Conservation (phyloP, 1,284 basidiomycete genomes). For the Xanthoconium separans region DNA sequence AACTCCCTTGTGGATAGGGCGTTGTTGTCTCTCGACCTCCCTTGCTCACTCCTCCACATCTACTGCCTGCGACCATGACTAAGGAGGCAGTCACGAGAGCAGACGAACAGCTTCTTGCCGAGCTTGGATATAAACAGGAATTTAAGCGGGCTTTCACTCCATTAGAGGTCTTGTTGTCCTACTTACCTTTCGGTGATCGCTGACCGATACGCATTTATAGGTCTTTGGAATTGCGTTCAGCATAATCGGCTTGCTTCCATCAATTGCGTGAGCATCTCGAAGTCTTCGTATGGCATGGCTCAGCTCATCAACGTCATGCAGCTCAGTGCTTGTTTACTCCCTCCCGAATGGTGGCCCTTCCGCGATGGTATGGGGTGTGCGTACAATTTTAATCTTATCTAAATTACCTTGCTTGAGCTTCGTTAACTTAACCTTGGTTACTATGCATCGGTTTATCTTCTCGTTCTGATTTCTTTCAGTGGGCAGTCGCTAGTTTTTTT, state of each 20-base stretch:
- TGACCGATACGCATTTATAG: conserved; percentile 12
- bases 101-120: conserved; percentile 44
- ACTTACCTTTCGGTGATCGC: neutral
- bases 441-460: neutral
- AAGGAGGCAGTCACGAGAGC: conserved; percentile 19
- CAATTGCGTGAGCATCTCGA: conserved; percentile 41
- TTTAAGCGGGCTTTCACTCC: conserved; percentile 66
- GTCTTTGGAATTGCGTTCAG: conserved; percentile 41
- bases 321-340: conserved; percentile 70
- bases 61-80: conserved; percentile 14
- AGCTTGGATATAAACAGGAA: conserved; percentile 68
- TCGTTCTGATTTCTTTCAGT: conserved; percentile 12
- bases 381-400: conserved; percentile 26
- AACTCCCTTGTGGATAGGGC: neutral
- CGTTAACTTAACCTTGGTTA: neutral
- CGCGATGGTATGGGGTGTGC: conserved; percentile 81
- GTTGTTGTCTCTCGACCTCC: neutral
- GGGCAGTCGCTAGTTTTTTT: conserved; percentile 34
- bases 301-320: conserved; percentile 26
- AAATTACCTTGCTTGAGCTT: neutral
- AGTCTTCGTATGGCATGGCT: conserved; percentile 11
- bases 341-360: conserved; percentile 76
- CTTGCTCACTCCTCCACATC: neutral
- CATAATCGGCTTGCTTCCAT: conserved; percentile 45
- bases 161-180: conserved; percentile 43